Evolutionary conservation across 2,329 filamentous ascomycete genomes (phyloP).

Genomic region (Diatrype stigma): DNA sequence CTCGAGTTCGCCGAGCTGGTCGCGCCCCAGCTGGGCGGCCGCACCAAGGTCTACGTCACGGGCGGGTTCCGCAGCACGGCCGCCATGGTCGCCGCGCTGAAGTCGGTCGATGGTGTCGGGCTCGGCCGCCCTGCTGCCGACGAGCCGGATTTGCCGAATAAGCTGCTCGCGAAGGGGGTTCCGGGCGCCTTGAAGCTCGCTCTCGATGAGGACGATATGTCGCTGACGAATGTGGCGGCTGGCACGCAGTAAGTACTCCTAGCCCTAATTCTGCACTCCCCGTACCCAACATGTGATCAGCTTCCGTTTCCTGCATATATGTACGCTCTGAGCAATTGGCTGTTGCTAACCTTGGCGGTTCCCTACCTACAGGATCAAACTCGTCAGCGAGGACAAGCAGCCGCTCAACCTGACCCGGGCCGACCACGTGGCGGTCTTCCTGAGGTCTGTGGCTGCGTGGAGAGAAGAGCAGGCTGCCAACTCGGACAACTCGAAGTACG

Average conservation of each 20-base stretch:
- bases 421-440: slow-evolving; percentile 26
- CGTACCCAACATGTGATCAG: too few species aligned
- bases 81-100: slow-evolving; percentile 56
- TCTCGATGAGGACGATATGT: slow-evolving; percentile 1
- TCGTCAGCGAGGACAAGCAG: slow-evolving; percentile 29
- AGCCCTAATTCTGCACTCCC: too few species aligned
- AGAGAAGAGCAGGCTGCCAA: slow-evolving; percentile 25
- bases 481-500: slow-evolving; percentile 26
- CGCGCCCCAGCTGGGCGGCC: slow-evolving; percentile 33
- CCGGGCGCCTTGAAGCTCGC: background rate
- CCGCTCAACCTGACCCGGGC: slow-evolving; percentile 28
- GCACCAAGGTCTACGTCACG: slow-evolving; percentile 56
- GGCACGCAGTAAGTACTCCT: slow-evolving; percentile 3
- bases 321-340: too few species aligned
- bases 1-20: slow-evolving; percentile 59
- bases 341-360: too few species aligned
- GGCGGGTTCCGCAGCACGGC: slow-evolving; percentile 52
- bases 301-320: too few species aligned
- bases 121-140: slow-evolving; percentile 38
- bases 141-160: slow-evolving; percentile 28
- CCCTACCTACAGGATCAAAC: slow-evolving; percentile 20
- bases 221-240: background rate
- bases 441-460: slow-evolving; percentile 27
- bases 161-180: slow-evolving; percentile 5
- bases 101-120: slow-evolving; percentile 56